Percentiles rank a stretch among this genome's conserved stretches.
These are phyloP conservation scores for Geotrichum candidum DNA, from an alignment of 1,139 yeast genomes.

Conservation along the genomic window DNA sequence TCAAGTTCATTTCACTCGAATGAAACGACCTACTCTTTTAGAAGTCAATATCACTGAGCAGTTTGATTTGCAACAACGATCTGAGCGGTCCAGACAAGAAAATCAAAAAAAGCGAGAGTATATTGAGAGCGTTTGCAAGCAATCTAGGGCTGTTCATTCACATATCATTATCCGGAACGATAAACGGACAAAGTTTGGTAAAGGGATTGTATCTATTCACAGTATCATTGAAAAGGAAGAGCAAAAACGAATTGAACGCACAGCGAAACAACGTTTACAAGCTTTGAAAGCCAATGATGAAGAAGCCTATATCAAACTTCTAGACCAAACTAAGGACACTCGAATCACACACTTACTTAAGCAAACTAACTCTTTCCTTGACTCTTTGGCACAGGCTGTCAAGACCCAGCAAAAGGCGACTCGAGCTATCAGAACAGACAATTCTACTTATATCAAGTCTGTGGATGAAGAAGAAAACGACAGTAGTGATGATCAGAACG, in stretches of 20 bases:
- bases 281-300: conserved; percentile 98
- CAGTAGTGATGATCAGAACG: conserved; percentile 39
- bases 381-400: conserved; percentile 85
- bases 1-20: conserved; percentile 39
- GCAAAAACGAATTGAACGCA: conserved; percentile 74
- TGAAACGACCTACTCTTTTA: conserved; percentile 59
- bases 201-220: conserved; percentile 53
- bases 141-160: background rate
- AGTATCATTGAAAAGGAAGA: conserved; percentile 81
- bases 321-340: conserved; percentile 95
- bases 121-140: conserved; percentile 5
- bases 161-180: conserved; percentile 3
- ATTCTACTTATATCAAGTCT: conserved; percentile 22
- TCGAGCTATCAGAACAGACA: conserved; percentile 17
- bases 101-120: conserved; percentile 13
- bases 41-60: conserved; percentile 58
- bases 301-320: conserved; percentile 89
- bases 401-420: conserved; percentile 61
- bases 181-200: conserved; percentile 28
- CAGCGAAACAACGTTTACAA: conserved; percentile 94
- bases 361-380: conserved; percentile 87
- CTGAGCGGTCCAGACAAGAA: conserved; percentile 34
- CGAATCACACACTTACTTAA: conserved; percentile 90
- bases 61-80: conserved; percentile 50
- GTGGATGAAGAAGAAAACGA: conserved; percentile 32